Evolutionary conservation across 1,284 basidiomycete genomes (phyloP), one percentile per base, ranked within the genome.

Genomic region (Ganoderma multipileum): DNA sequence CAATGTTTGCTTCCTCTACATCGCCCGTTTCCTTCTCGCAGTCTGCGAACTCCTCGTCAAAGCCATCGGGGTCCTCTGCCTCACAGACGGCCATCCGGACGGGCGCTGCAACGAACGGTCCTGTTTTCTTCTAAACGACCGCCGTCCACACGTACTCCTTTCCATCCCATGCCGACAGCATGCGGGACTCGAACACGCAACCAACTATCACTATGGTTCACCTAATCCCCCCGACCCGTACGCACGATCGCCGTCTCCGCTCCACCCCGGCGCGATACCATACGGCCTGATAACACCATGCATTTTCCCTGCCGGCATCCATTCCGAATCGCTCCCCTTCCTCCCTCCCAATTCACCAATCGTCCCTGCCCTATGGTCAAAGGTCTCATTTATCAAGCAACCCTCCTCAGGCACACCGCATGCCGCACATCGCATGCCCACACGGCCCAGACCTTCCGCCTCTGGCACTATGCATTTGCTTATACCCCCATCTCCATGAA

Each of bases 61-160:
- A 73, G 68, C 70, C 70, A 6, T 70, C 70, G 18, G 64, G 67
- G 52, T 71, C 72, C 12, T 72, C 68, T 11, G 66, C 72, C 28
- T 69, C 69, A 12, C 67, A 71, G 52, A 71, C 69, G 61, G 67
- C 50, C 36, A 76, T 76, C 20, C 65, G 70, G 38, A 68, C 69
- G 11, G 74, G 65, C 28, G 75, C 75, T 5, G 50, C 70, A 47
- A 61, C 74, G 3, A 63, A 70, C 59, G 73, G 73, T 14, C 73
- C 75, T 12, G 74, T 76, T 33, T 76, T 76, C 71, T 75, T 76
- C 70, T 74, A 41, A 72, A 38, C 55, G 54, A 33, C 4, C 18
- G 6, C 20, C 38, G 16, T 38, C 8, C 20, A 52, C 23, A 23
- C 57, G 14, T 52, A 47, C 23, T 9, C 44, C 18, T 11, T 16